Evolutionary conservation across 768 basidiomycete species (phyloP).

Genomic region (Psilocybe cyanescens): DNA sequence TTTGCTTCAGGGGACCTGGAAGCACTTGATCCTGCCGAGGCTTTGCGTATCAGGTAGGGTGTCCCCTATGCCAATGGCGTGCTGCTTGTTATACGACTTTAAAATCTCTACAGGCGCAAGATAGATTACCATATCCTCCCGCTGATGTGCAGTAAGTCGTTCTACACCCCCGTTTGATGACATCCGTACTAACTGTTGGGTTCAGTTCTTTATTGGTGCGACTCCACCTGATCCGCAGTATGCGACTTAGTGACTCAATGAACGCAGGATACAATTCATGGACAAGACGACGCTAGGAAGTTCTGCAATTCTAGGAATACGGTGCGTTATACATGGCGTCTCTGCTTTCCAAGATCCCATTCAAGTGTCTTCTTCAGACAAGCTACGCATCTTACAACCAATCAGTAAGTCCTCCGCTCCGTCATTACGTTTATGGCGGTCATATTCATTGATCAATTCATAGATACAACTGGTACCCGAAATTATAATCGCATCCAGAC

Average conservation of each 20-base stretch:
- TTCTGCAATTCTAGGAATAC: slow-evolving; percentile 71
- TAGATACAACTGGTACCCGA: slow-evolving; percentile 67
- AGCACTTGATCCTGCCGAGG: slow-evolving; percentile 56
- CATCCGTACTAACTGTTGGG: not conserved
- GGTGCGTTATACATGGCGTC: slow-evolving; percentile 38
- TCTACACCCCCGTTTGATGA: not conserved
- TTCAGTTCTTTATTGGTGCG: slow-evolving; percentile 60
- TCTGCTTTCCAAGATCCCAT: not conserved
- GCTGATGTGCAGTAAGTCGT: slow-evolving; percentile 68
- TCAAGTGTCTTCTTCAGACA: slow-evolving; percentile 38
- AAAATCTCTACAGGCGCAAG: slow-evolving; percentile 44
- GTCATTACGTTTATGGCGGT: too few species aligned
- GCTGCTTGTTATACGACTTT: not conserved
- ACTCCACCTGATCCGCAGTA: not conserved
- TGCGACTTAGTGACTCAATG: not conserved
- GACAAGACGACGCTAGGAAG: slow-evolving; percentile 75
- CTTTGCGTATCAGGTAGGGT: slow-evolving; percentile 51
- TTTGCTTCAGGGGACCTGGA: slow-evolving; percentile 48
- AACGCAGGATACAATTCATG: slow-evolving; percentile 75
- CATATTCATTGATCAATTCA: not conserved
- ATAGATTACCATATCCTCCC: slow-evolving; percentile 72
- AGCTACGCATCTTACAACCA: slow-evolving; percentile 63
- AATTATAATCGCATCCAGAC: not conserved
- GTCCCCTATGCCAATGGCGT: not conserved
- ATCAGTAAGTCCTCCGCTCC: slow-evolving; percentile 48